A percentile compares a stretch with the other conserved stretches of the same genome.
Evolutionary conservation across 2,329 filamentous ascomycete species (phyloP).

Genomic region (Trichoderma atroviride): DNA sequence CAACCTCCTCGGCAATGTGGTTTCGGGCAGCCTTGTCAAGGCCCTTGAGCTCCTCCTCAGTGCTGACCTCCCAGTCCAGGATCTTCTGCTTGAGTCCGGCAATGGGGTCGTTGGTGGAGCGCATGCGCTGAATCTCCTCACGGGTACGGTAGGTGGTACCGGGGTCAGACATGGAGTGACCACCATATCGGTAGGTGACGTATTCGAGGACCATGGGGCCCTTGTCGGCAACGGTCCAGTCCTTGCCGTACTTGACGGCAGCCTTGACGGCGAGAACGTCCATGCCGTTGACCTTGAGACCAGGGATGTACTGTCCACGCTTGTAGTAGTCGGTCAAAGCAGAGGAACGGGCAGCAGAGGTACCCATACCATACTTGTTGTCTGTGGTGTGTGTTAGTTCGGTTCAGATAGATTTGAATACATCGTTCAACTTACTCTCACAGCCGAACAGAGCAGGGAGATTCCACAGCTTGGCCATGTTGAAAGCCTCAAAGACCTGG

Average conservation of each 20-base stretch:
- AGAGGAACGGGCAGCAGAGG: conserved; percentile 88
- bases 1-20: conserved; percentile 87
- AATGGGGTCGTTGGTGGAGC: conserved; percentile 97
- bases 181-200: conserved; percentile 98
- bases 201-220: conserved; percentile 97
- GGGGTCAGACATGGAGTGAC: conserved; percentile 99
- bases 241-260: conserved; percentile 89
- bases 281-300: conserved; percentile 99
- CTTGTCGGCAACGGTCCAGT: conserved; percentile 80
- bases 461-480: conserved; percentile 99
- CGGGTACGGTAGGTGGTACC: conserved; percentile 99
- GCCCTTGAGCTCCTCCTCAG: conserved; percentile 92
- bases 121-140: conserved; percentile 99
- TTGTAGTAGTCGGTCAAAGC: conserved; percentile 99
- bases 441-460: conserved; percentile 94
- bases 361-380: conserved; percentile 99
- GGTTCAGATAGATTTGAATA: neutral
- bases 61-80: conserved; percentile 88
- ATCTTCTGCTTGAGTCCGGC: conserved; percentile 98
- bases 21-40: conserved; percentile 92
- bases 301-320: conserved; percentile 98
- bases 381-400: conserved; percentile 55
- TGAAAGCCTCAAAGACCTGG: conserved; percentile 99
- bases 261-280: conserved; percentile 98
- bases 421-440: conserved; percentile 72